Evolutionary conservation across 2,329 filamentous ascomycete species (phyloP).

Genomic region (Fusarium verrucosum): DNA sequence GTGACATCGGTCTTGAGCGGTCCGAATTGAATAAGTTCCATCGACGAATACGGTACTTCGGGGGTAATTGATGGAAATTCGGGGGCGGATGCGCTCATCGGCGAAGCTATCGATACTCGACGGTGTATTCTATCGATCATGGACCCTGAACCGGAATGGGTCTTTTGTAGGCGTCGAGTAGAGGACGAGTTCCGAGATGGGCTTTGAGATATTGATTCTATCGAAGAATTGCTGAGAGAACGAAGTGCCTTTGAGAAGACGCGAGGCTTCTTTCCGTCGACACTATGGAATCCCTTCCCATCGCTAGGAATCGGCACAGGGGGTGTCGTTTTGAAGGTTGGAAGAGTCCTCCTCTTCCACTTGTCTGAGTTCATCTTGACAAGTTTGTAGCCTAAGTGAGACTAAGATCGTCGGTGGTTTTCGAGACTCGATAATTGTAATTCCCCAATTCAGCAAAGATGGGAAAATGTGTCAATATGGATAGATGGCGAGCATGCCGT

Average conservation of each 20-base stretch:
- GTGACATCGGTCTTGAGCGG: conserved; percentile 61
- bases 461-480: conserved; percentile 19
- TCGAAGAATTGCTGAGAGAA: conserved; percentile 53
- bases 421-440: conserved; percentile 6
- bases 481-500: conserved; percentile 34
- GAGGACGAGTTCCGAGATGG: conserved; percentile 48
- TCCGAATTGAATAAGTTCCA: conserved; percentile 57
- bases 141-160: conserved; percentile 51
- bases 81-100: conserved; percentile 44
- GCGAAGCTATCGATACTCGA: conserved; percentile 52
- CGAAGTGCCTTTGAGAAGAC: conserved; percentile 51
- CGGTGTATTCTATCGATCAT: conserved; percentile 56
- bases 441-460: conserved; percentile 11
- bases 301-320: conserved; percentile 36
- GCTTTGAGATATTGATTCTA: conserved; percentile 51
- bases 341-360: conserved; percentile 50
- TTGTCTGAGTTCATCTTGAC: conserved; percentile 47
- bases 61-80: conserved; percentile 44
- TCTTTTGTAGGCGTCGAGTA: conserved; percentile 51
- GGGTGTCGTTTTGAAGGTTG: conserved; percentile 41
- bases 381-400: background rate
- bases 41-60: conserved; percentile 49
- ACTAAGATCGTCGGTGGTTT: conserved; percentile 1
- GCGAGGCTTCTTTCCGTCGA: conserved; percentile 50
- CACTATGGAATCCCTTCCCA: conserved; percentile 35